Percentiles rank a stretch among this genome's conserved stretches.
Evolutionary conservation across 768 basidiomycete species (phyloP).

Genomic region (Gelatoporia subvermispora): DNA sequence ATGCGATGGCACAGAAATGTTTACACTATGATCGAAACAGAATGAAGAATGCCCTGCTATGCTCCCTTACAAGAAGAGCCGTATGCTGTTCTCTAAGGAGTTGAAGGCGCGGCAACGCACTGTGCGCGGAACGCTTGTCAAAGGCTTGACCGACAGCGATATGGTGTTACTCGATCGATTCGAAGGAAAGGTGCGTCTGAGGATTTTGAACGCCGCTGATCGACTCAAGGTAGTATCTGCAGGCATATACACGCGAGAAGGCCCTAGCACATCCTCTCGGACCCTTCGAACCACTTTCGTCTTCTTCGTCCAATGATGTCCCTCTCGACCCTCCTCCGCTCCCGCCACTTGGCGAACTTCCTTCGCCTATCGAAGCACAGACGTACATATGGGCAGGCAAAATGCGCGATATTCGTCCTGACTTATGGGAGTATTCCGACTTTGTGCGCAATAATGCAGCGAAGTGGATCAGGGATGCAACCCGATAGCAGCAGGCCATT

Average conservation of each 20-base stretch:
- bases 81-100: constrained; percentile 41
- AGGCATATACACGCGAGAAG: constrained; percentile 69
- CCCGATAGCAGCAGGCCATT: too few species aligned
- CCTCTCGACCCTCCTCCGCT: constrained; percentile 43
- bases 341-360: constrained; percentile 31
- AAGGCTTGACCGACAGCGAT: constrained; percentile 63
- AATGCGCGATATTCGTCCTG: constrained; percentile 41
- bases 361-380: constrained; percentile 42
- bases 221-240: not conserved
- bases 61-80: constrained; percentile 50
- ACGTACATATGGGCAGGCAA: constrained; percentile 67
- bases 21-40: constrained; percentile 26
- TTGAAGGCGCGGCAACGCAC: constrained; percentile 57
- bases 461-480: constrained; percentile 63
- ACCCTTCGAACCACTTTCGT: constrained; percentile 28
- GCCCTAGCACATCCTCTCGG: constrained; percentile 57
- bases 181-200: constrained; percentile 64
- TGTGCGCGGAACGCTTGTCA: constrained; percentile 77
- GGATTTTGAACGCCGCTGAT: not conserved
- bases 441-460: constrained; percentile 73
- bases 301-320: constrained; percentile 23
- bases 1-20: not conserved
- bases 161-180: constrained; percentile 71
- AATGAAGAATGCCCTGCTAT: constrained; percentile 81
- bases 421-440: constrained; percentile 77